Percentiles rank a stretch among this genome's conserved stretches.
These are phyloP conservation scores for Colletotrichum liriopes DNA, from an alignment of 2,329 filamentous ascomycete genomes.

Conservation along the genomic window DNA sequence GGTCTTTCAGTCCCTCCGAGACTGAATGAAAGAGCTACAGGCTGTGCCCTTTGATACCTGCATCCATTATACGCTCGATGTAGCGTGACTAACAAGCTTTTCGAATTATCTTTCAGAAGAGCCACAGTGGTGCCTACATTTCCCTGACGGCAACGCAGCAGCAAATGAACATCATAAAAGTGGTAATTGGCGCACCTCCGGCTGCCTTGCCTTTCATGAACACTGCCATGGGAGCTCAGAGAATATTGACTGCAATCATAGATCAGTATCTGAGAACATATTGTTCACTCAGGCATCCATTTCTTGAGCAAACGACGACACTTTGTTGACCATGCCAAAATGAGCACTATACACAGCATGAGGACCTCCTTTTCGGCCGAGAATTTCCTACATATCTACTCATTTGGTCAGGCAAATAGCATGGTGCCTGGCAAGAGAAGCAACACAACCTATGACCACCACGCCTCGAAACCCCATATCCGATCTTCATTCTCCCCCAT, in stretches of 20 bases:
- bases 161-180: conserved; percentile 2
- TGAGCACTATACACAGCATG: background rate
- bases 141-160: background rate
- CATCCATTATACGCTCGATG: background rate
- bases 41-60: background rate
- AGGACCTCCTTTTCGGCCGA: too few relatives aligned
- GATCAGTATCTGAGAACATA: conserved; percentile 7
- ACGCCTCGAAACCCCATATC: too few relatives aligned
- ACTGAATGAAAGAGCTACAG: background rate
- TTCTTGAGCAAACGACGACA: background rate
- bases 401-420: background rate
- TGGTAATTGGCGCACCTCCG: background rate
- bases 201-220: conserved; percentile 4
- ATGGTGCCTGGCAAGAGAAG: background rate
- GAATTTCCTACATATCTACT: background rate
- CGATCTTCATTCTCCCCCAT: background rate
- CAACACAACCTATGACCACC: background rate
- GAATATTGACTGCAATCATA: background rate
- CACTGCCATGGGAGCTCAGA: background rate
- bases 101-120: background rate
- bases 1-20: conserved; percentile 11
- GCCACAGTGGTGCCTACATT: background rate
- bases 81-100: background rate
- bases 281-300: conserved; percentile 2
- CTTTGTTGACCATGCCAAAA: background rate